Evolutionary conservation across 495 filamentous ascomycete species (phyloP), one percentile per base, ranked within the genome.

Genomic region (Penicillium pancosmium): DNA sequence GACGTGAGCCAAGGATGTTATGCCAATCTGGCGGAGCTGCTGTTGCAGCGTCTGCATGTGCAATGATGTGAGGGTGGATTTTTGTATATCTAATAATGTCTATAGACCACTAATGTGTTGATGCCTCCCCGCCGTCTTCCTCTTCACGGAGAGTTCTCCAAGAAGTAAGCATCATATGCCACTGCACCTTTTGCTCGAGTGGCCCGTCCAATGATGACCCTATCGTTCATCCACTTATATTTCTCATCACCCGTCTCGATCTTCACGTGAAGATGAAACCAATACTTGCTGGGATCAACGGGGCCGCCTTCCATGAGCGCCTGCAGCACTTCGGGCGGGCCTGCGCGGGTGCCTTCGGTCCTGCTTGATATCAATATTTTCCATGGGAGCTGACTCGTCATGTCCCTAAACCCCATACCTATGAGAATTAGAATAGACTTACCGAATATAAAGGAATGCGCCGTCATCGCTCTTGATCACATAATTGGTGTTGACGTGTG

Each of bases 151-250:
- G 15, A 57, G 50, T 73, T 68, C 35, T 70, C 64, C 51, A 73
- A 40, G 50, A 67, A 73, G 47, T 70, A 70, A n/a, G 67, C 67
- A 59, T 70, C 70, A 27, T 70, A 70, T 2, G 66, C 65, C 6
- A 70, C 70, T 51, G 70, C 70, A 0, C 68, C 68, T 34, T 66
- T 64, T 12, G 65, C 64, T 43, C 70, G 55, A 2, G 69, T 68
- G 13, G 63, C 69, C 12, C 71, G 52, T 25, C 68, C 71, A 18
- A 73, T 56, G 52, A 73, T 70, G 6, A 73, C 66, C 19, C 68
- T 58, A 47, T 73, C 61, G 27, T 72, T 73, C 68, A 73, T 67
- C 71, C 71, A 72, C 12, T 56, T 54, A 47, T 72, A 73, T 55
- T 66, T 65, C n/a, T 72, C 68, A 52, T 72, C 60, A 1, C 71